Evolutionary conservation across 805 yeast genomes (phyloP).

Genomic region (Metschnikowia santaceciliae): DNA sequence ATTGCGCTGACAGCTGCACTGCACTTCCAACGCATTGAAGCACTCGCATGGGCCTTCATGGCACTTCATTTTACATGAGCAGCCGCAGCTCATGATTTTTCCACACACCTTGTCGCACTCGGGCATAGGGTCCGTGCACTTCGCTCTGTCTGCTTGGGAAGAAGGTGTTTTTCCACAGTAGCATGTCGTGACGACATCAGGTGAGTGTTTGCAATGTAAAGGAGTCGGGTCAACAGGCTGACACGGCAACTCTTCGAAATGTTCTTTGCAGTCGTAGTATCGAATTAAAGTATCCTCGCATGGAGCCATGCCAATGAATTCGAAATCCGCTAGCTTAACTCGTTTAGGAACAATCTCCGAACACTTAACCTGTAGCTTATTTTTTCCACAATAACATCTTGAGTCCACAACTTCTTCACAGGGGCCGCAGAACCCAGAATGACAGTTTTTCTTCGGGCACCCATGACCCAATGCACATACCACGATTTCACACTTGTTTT

Average conservation of each 20-base stretch:
- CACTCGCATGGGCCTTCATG: constrained; percentile 80
- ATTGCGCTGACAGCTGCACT: constrained; percentile 62
- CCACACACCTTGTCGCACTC: constrained; percentile 66
- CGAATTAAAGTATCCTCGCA: constrained; percentile 43
- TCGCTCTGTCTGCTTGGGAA: constrained; percentile 40
- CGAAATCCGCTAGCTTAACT: constrained; percentile 16
- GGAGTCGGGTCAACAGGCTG: constrained; percentile 41
- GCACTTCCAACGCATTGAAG: constrained; percentile 43
- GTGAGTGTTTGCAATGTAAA: constrained; percentile 57
- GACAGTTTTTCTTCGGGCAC: constrained; percentile 59
- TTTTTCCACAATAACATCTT: constrained; percentile 74
- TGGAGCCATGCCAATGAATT: constrained; percentile 32
- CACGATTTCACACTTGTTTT: constrained; percentile 51
- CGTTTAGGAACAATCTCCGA: constrained; percentile 36
- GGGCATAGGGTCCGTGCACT: constrained; percentile 78
- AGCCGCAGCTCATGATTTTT: constrained; percentile 68
- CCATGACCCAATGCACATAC: constrained; percentile 66
- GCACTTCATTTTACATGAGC: constrained; percentile 61
- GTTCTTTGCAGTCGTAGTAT: constrained; percentile 61
- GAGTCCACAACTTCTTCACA: constrained; percentile 51
- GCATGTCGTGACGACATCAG: constrained; percentile 58
- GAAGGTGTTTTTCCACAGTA: constrained; percentile 72
- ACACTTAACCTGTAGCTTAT: constrained; percentile 42
- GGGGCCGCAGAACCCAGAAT: constrained; percentile 76
- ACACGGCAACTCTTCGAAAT: constrained; percentile 47